These are phyloP conservation scores for Candida ortonii DNA, from an alignment of 805 yeast genomes.

Conservation along the genomic window DNA sequence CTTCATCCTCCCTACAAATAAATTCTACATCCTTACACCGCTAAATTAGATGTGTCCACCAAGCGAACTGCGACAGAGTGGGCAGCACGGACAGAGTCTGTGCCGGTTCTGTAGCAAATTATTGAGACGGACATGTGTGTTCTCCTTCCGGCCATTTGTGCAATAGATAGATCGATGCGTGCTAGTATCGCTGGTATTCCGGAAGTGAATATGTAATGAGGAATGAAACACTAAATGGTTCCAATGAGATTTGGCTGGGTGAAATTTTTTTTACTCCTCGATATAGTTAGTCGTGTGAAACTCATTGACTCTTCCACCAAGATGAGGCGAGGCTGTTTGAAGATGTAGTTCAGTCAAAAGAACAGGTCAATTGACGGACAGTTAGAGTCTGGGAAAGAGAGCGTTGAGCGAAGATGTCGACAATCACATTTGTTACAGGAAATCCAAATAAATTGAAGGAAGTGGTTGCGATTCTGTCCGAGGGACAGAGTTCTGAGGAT, in stretches of 20 bases:
- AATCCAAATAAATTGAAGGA: constrained; percentile 85
- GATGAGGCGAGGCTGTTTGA: no score
- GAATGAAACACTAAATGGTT: constrained; percentile 1
- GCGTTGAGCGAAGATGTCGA: constrained; percentile 23
- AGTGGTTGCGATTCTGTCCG: constrained; percentile 69
- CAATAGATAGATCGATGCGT: constrained; percentile 31
- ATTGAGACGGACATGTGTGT: constrained; percentile 25
- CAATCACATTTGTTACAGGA: constrained; percentile 54
- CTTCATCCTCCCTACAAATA: no score
- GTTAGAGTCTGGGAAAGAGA: no score
- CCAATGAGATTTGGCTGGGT: not conserved
- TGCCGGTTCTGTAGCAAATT: constrained; percentile 20
- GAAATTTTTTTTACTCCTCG: not conserved
- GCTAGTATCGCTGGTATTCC: constrained; percentile 41
- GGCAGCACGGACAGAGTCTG: not conserved
- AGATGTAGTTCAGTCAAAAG: no score
- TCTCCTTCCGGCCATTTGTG: constrained; percentile 44
- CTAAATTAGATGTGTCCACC: constrained; percentile 30
- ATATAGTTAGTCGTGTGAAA: no score
- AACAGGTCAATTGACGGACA: not conserved
- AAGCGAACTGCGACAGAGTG: constrained; percentile 31
- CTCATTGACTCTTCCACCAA: not conserved
- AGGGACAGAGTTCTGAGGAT: constrained; percentile 24
- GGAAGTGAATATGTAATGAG: constrained; percentile 35
- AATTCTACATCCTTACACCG: no score